Percentiles rank a stretch among this genome's conserved stretches.
Conservation (phyloP, 2,329 filamentous ascomycete species). For the Biscogniauxia marginata region DNA sequence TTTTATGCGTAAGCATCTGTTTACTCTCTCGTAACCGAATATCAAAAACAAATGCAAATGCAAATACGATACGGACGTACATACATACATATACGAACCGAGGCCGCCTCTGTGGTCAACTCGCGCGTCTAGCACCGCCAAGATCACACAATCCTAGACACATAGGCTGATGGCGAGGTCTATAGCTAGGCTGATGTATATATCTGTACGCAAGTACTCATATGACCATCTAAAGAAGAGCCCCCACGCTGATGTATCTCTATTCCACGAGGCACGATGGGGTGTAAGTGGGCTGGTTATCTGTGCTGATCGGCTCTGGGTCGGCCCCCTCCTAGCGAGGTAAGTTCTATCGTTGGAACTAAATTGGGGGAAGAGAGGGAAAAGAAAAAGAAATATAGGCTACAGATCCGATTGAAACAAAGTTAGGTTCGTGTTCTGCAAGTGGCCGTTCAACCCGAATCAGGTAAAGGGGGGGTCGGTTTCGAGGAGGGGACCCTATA, state of each 20-base stretch:
- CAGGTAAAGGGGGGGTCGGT: neutral
- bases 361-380: neutral
- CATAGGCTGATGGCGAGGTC: neutral
- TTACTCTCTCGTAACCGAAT: neutral
- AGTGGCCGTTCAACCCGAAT: constrained; percentile 28
- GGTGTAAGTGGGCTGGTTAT: neutral
- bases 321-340: neutral
- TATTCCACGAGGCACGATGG: neutral
- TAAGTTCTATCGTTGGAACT: neutral
- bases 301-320: neutral
- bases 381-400: neutral
- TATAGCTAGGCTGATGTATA: neutral
- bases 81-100: neutral
- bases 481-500: constrained; percentile 2
- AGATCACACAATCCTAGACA: neutral
- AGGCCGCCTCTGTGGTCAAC: neutral
- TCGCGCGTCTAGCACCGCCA: neutral
- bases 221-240: neutral
- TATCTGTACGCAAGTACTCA: neutral
- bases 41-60: neutral
- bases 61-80: neutral
- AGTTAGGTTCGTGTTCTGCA: constrained; percentile 32
- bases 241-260: neutral
- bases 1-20: constrained; percentile 1
- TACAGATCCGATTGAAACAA: constrained; percentile 26